Percentiles rank a stretch among this genome's conserved stretches.
These are phyloP conservation scores for Aspergillus nidulans DNA, from an alignment of 495 filamentous ascomycete species.

Conservation along the genomic window DNA sequence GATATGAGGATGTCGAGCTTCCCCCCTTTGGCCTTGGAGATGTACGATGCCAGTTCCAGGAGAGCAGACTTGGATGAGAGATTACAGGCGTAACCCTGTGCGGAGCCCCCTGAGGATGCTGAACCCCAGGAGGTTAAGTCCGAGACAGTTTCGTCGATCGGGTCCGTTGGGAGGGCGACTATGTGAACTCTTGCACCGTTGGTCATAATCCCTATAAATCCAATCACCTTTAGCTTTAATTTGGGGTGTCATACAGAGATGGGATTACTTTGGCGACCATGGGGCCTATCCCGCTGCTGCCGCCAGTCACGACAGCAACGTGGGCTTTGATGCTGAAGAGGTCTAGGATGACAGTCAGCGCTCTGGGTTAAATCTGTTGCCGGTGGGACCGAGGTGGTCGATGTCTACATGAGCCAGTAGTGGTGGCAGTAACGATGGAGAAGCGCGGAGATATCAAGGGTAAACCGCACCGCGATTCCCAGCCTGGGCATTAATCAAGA, in stretches of 20 bases:
- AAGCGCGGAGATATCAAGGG: too few species aligned
- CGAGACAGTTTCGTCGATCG: conserved; percentile 26
- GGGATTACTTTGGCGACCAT: conserved; percentile 36
- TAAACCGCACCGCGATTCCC: conserved; percentile 52
- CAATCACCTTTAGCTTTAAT: too few species aligned
- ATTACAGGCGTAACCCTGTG: conserved; percentile 37
- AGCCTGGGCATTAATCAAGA: conserved; percentile 55
- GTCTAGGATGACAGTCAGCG: conserved; percentile 39
- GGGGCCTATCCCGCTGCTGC: conserved; percentile 40
- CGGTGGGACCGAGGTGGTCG: conserved; percentile 47
- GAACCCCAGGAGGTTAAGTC: conserved; percentile 28
- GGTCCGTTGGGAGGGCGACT: conserved; percentile 30
- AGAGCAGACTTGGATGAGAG: conserved; percentile 36
- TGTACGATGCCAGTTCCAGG: conserved; percentile 14
- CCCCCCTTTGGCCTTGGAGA: conserved; percentile 20
- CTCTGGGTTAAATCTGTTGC: conserved; percentile 49
- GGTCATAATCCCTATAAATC: conserved; percentile 35
- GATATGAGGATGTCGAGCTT: conserved; percentile 41
- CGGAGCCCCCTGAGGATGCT: conserved; percentile 25
- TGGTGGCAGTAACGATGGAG: neutral
- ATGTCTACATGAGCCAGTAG: conserved; percentile 31
- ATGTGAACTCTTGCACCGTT: conserved; percentile 44
- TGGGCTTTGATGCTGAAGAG: conserved; percentile 27
- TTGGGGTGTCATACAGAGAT: neutral
- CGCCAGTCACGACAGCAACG: conserved; percentile 41